These are phyloP conservation scores for Spongispora temasekensis DNA, from an alignment of 1,284 basidiomycete genomes.

Conservation along the genomic window DNA sequence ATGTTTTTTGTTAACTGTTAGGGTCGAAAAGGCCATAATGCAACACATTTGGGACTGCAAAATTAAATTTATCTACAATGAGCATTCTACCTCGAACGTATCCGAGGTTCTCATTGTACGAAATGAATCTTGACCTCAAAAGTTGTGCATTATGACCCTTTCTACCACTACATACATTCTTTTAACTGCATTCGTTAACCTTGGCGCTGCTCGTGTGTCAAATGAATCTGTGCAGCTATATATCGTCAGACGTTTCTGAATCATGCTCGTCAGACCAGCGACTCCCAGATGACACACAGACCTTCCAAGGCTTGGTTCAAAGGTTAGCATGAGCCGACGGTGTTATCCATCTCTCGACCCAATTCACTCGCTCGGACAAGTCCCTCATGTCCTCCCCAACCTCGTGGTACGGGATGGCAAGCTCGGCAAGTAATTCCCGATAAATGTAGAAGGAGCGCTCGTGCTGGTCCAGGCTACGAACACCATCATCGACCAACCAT, in stretches of 20 bases:
- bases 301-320: conserved; percentile 6
- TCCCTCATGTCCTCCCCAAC: conserved; percentile 46
- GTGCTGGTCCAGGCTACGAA: conserved; percentile 55
- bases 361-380: conserved; percentile 33
- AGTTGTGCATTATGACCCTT: conserved; percentile 33
- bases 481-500: conserved; percentile 64
- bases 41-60: conserved; percentile 26
- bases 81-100: conserved; percentile 4
- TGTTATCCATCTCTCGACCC: conserved; percentile 20
- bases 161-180: no score
- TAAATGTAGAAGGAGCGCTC: conserved; percentile 44
- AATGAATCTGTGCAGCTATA: conserved; percentile 2
- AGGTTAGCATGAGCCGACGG: conserved; percentile 7
- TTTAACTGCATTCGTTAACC: conserved; percentile 1
- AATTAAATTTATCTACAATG: conserved; percentile 10
- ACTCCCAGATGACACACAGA: neutral
- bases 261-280: no score
- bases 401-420: conserved; percentile 48
- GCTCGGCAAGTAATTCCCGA: conserved; percentile 40
- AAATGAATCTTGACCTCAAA: conserved; percentile 23
- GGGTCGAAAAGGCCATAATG: conserved; percentile 31
- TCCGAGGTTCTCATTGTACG: conserved; percentile 7
- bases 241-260: conserved; percentile 4
- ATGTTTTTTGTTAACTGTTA: conserved; percentile 14
- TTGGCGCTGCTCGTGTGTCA: neutral